Evolutionary conservation across 2,329 filamentous ascomycete genomes (phyloP).

Genomic region (Aspergillus flavus): DNA sequence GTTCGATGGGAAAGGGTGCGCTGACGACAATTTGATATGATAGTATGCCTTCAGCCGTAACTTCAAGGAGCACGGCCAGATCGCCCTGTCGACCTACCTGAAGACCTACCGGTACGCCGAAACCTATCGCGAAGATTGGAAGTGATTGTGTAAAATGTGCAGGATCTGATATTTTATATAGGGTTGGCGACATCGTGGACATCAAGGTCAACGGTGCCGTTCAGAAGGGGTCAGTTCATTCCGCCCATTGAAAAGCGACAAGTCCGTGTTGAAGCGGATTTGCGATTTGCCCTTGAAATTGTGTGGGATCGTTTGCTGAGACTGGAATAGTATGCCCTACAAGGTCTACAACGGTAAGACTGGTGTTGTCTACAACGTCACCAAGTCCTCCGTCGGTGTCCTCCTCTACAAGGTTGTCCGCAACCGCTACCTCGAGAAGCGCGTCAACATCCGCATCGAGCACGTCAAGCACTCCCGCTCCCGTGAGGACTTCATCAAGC

Average conservation of each 20-base stretch:
- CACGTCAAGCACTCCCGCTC: conserved; percentile 94
- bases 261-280: conserved; percentile 11
- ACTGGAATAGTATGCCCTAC: conserved; percentile 79
- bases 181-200: conserved; percentile 98
- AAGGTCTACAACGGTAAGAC: conserved; percentile 99
- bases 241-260: conserved; percentile 16
- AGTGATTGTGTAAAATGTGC: conserved; percentile 16
- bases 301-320: conserved; percentile 30
- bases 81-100: conserved; percentile 91
- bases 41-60: conserved; percentile 89
- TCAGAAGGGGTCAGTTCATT: conserved; percentile 82
- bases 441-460: conserved; percentile 98
- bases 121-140: conserved; percentile 18
- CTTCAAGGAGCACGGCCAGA: conserved; percentile 95
- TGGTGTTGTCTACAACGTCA: conserved; percentile 97
- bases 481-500: conserved; percentile 92
- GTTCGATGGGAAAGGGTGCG: conserved; percentile 17
- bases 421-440: conserved; percentile 99
- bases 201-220: conserved; percentile 98
- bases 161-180: conserved; percentile 56
- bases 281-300: conserved; percentile 5
- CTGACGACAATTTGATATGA: conserved; percentile 44
- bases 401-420: conserved; percentile 99
- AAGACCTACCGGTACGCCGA: conserved; percentile 78
- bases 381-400: conserved; percentile 95